Base-by-base conservation (phyloP, 805 yeast genomes). In the Candida stauntonica region DNA sequence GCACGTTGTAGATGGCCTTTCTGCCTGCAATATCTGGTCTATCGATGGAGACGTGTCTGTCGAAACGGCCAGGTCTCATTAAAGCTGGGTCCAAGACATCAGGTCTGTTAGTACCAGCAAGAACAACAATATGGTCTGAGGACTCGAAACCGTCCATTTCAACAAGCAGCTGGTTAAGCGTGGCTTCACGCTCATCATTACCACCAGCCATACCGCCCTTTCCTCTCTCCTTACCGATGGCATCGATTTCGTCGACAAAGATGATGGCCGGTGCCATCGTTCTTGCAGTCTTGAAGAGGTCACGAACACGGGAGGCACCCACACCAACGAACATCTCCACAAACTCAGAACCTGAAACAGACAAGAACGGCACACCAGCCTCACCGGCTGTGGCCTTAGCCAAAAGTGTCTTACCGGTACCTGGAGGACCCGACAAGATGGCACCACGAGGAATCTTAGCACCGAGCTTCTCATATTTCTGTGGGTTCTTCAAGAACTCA, bases 291-390 rank as follows among this genome's bases (percentile, higher is more conserved):
- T 83, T 81, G 67, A 88, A 88, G 55, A 88, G 70, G 57, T 89
- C 96, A 61, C 97, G 84, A 29, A 88, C 97, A 61, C 97, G 75
- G 4, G 91, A 81, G 4, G 96, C 96, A 66, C 96, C 96, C 18
- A 88, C 96, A 65, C 96, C 96, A 16, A 86, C 94, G 68, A 86
- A 88, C 96, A 88, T 88, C 62, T 88, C 96, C n/a, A 87, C 94
- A 51, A 88, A 88, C 60, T 88, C 96, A 12, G 96, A 86, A 52
- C 96, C 96, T 2, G 94, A 83, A 6, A 88, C 96, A 17, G 93
- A 81, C 48, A 79, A 79, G 60, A 88, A 88, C 18, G 97, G 96
- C 36, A 88, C 97, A 35, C 86, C 93, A 2, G 96, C 96, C 61
- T 88, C 96, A 51, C 97, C 96, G 3, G 96, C 97, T 18, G 96